Conservation (phyloP, 371 early-diverging fungal genomes). For the Mortierella sp. region DNA sequence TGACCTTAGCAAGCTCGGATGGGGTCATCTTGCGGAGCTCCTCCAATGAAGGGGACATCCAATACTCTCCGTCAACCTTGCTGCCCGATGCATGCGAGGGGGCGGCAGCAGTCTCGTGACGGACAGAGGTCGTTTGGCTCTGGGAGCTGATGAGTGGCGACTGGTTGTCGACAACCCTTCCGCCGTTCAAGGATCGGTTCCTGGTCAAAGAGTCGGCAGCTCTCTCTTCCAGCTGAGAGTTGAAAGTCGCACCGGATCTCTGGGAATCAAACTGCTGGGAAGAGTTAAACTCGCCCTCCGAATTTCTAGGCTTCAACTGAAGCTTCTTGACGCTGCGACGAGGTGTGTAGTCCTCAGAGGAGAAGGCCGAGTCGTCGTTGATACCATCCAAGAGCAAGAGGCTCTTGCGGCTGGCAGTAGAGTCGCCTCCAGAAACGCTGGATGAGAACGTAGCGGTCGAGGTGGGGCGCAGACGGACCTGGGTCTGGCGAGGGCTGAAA, state of each 20-base stretch:
- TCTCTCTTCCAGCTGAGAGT: slow-evolving; percentile 52
- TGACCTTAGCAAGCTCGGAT: slow-evolving; percentile 78
- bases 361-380: slow-evolving; percentile 75
- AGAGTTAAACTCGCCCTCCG: slow-evolving; percentile 40
- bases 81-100: background rate
- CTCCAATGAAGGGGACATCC: slow-evolving; percentile 74
- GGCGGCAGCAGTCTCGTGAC: slow-evolving; percentile 18
- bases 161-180: slow-evolving; percentile 2
- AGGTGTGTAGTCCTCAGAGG: slow-evolving; percentile 79
- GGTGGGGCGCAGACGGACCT: slow-evolving; percentile 81
- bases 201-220: slow-evolving; percentile 33
- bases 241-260: slow-evolving; percentile 42
- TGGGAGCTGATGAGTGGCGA: slow-evolving; percentile 1
- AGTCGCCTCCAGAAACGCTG: slow-evolving; percentile 56
- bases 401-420: slow-evolving; percentile 47
- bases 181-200: slow-evolving; percentile 15
- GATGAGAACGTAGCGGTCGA: slow-evolving; percentile 60
- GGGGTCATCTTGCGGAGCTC: slow-evolving; percentile 70
- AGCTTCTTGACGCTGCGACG: slow-evolving; percentile 82
- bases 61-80: slow-evolving; percentile 65
- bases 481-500: slow-evolving; percentile 76
- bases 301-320: slow-evolving; percentile 57
- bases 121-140: slow-evolving; percentile 13
- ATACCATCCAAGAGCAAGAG: slow-evolving; percentile 63
- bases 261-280: slow-evolving; percentile 38